These are phyloP conservation scores for Dendrostoma leiphaemia DNA, from an alignment of 2,329 filamentous ascomycete genomes.

Conservation along the genomic window DNA sequence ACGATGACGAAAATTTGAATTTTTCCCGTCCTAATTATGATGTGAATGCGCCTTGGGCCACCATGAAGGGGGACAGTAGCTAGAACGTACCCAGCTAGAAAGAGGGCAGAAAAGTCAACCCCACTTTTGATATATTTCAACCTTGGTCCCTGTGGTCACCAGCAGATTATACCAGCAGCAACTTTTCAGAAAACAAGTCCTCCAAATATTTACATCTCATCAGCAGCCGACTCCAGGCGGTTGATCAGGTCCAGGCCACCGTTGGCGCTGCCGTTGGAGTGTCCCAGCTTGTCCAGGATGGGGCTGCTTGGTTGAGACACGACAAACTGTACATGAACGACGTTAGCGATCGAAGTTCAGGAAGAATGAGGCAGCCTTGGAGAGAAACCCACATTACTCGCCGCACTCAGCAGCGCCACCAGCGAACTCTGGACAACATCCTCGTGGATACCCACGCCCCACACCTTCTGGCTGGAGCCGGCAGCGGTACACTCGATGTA, in stretches of 20 bases:
- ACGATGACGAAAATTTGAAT: no score
- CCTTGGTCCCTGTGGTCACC: no score
- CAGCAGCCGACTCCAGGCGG: conserved; percentile 33
- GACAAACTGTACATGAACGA: conserved; percentile 58
- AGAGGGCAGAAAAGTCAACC: no score
- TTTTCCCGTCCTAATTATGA: no score
- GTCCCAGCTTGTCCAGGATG: conserved; percentile 38
- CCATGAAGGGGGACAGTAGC: no score
- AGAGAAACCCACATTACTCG: conserved; percentile 69
- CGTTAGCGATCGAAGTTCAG: conserved; percentile 13
- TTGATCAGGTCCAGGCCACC: conserved; percentile 27
- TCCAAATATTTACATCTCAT: conserved; percentile 15
- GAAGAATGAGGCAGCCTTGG: neutral
- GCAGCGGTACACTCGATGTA: conserved; percentile 85
- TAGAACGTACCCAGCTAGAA: no score
- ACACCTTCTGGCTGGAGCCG: conserved; percentile 69
- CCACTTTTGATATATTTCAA: no score
- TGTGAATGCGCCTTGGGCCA: no score
- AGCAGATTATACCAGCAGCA: no score
- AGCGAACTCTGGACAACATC: conserved; percentile 90
- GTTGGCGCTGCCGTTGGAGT: conserved; percentile 22
- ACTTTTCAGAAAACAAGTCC: neutral
- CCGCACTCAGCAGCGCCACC: conserved; percentile 80
- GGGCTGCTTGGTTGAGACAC: conserved; percentile 68
- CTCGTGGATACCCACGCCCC: conserved; percentile 89